These are phyloP conservation scores for Thalassia testudinum DNA, from an alignment of 116 monocot species.

Conservation along the genomic window DNA sequence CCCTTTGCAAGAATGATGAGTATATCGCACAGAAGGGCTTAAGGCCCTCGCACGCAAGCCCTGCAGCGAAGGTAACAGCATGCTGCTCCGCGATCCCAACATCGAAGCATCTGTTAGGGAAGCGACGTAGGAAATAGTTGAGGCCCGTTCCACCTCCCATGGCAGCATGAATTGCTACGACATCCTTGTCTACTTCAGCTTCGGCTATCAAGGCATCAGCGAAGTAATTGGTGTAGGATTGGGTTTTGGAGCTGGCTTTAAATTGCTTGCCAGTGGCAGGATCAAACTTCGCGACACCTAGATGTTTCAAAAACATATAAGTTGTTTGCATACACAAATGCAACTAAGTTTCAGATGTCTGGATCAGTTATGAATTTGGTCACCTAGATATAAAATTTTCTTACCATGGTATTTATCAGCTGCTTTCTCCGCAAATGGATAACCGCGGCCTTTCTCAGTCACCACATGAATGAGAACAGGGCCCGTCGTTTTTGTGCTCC, in stretches of 20 bases:
- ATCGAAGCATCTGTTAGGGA: slow-evolving; percentile 79
- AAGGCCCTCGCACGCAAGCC: slow-evolving; percentile 81
- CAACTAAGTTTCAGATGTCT: too few relatives aligned
- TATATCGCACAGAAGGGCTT: slow-evolving; percentile 94
- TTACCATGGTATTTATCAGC: slow-evolving; percentile 95
- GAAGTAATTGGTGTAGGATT: slow-evolving; percentile 85
- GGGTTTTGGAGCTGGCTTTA: slow-evolving; percentile 41
- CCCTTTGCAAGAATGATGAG: slow-evolving; percentile 88
- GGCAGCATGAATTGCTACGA: slow-evolving; percentile 93
- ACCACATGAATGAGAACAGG: slow-evolving; percentile 88
- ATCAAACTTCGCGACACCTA: slow-evolving; percentile 86
- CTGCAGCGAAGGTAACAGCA: slow-evolving; percentile 93
- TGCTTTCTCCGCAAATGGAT: slow-evolving; percentile 84
- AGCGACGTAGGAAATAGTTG: slow-evolving; percentile 83
- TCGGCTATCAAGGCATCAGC: slow-evolving; percentile 90
- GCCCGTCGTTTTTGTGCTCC: slow-evolving; percentile 75
- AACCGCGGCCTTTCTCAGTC: slow-evolving; percentile 89
- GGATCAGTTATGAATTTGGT: background rate
- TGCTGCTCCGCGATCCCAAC: slow-evolving; percentile 97
- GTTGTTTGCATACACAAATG: background rate
- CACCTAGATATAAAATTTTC: background rate
- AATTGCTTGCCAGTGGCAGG: slow-evolving; percentile 90
- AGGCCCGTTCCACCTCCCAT: slow-evolving; percentile 96
- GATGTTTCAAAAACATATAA: background rate
- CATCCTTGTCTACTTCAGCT: slow-evolving; percentile 65